Conservation (phyloP, 129 eudicot genomes). For the Deinandra increscens region DNA sequence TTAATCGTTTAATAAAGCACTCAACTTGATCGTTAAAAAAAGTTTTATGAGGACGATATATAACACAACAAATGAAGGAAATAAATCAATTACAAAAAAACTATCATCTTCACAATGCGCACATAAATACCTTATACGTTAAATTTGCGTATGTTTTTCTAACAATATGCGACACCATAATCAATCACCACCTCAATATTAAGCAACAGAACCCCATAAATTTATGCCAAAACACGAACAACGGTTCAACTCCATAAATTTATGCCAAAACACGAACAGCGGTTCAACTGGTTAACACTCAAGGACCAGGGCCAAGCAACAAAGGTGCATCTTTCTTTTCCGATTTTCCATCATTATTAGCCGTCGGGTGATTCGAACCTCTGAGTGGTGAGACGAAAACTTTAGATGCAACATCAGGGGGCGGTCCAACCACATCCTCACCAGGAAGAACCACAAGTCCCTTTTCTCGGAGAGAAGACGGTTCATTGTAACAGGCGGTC, state of each 20-base stretch:
- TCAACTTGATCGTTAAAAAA: too few relatives aligned
- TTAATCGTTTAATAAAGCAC: too few relatives aligned
- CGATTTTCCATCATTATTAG: conserved; percentile 12
- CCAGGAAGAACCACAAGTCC: conserved; percentile 85
- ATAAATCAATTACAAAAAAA: too few relatives aligned
- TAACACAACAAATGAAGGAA: too few relatives aligned
- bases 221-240: neutral
- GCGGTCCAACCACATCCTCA: conserved; percentile 47
- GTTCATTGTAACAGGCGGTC: conserved; percentile 58
- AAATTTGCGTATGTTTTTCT: too few relatives aligned
- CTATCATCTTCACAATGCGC: too few relatives aligned
- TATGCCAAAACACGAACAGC: neutral
- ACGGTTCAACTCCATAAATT: too few relatives aligned
- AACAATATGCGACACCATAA: too few relatives aligned
- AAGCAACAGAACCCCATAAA: too few relatives aligned
- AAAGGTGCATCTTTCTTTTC: conserved; percentile 61
- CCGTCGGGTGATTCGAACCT: conserved; percentile 32
- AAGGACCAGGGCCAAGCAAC: conserved; percentile 60
- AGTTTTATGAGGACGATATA: too few relatives aligned
- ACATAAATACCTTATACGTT: too few relatives aligned
- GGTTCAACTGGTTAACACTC: neutral
- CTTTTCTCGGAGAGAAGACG: conserved; percentile 73
- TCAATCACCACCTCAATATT: too few relatives aligned
- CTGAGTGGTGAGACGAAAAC: conserved; percentile 79
- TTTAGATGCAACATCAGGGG: conserved; percentile 86